phyloP scores from a whole-genome alignment of 2,329 filamentous ascomycete species.

The Venturia pyrina region DNA sequence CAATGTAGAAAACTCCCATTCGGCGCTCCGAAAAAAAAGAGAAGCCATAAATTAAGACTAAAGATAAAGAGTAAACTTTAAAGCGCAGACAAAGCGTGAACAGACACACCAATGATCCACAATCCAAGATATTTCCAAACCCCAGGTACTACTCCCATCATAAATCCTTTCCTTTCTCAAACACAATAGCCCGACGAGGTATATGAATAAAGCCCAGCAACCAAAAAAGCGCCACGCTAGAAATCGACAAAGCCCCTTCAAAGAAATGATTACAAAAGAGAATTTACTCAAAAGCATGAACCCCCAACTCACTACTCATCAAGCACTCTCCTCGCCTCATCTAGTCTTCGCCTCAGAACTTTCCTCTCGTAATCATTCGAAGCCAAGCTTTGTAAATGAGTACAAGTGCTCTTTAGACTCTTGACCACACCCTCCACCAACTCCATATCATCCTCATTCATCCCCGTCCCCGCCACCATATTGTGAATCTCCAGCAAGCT shows the following conservation, averaged over 20 bases:
- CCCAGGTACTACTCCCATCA: background rate
- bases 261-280: no score
- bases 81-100: no score
- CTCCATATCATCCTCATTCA: background rate
- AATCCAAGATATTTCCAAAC: no score
- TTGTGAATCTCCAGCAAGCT: constrained; percentile 1
- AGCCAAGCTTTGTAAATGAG: background rate
- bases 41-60: no score
- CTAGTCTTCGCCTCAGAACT: constrained; percentile 4
- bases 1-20: no score
- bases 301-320: background rate
- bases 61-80: no score
- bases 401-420: constrained; percentile 5
- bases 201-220: background rate
- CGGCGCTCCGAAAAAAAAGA: no score
- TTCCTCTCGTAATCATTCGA: constrained; percentile 1
- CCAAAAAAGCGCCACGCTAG: constrained; percentile 2
- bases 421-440: constrained; percentile 7
- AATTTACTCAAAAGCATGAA: no score
- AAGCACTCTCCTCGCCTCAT: constrained; percentile 10
- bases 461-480: background rate
- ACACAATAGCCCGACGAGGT: background rate
- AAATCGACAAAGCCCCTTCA: background rate
- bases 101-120: no score
- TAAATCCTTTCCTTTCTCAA: background rate